phyloP scores from a whole-genome alignment of 169 alveolate genomes.

The Eimeria praecox region DNA sequence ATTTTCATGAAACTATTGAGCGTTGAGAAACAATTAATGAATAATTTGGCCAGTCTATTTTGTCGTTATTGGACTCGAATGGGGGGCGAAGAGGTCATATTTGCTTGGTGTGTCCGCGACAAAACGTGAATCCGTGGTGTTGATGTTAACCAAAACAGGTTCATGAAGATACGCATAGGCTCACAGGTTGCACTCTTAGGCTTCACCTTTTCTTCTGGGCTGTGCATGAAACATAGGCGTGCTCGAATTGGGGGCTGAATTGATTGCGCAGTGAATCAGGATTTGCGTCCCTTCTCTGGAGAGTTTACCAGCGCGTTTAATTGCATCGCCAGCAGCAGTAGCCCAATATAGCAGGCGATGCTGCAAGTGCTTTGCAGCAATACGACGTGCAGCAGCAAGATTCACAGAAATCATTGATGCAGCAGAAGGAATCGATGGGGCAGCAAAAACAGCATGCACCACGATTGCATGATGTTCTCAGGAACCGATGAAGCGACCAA shows the following conservation, averaged over 20 bases:
- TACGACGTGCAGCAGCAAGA: too few relatives aligned
- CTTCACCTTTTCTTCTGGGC: neutral
- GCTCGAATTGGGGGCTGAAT: neutral
- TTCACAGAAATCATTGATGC: too few relatives aligned
- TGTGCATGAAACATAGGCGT: neutral
- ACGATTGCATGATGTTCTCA: too few relatives aligned
- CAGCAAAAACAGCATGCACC: too few relatives aligned
- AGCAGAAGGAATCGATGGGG: too few relatives aligned
- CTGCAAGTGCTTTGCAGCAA: too few relatives aligned
- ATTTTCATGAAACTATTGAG: neutral
- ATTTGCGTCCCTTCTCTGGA: neutral
- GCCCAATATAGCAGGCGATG: neutral
- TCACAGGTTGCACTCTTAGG: neutral
- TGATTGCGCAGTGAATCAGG: neutral
- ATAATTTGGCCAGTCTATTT: neutral
- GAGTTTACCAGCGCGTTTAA: neutral
- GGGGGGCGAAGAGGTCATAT: neutral
- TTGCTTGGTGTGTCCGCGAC: neutral
- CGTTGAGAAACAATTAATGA: neutral
- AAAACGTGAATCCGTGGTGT: neutral
- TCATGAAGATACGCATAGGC: neutral
- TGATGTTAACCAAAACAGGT: neutral
- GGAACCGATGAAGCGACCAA: neutral
- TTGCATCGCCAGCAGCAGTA: neutral
- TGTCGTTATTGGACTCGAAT: neutral